phyloP scores from a whole-genome alignment of 2,329 filamentous ascomycete species.

The Botrytis pseudocinerea region DNA sequence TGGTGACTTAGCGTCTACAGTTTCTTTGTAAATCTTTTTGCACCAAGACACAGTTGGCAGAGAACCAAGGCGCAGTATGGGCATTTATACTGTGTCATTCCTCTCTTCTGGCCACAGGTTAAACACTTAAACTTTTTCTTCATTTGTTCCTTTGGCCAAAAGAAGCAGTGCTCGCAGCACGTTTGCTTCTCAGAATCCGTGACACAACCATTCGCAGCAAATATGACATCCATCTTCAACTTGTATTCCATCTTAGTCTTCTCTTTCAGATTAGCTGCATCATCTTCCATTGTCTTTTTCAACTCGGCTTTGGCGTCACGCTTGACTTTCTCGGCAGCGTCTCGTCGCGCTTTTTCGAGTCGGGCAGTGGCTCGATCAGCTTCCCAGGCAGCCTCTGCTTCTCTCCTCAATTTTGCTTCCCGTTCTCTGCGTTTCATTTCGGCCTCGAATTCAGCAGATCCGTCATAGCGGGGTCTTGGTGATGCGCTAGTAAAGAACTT shows the following conservation, averaged over 20 bases:
- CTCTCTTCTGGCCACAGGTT: constrained; percentile 28
- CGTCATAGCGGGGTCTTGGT: neutral
- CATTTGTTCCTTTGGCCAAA: constrained; percentile 29
- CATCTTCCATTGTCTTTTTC: neutral
- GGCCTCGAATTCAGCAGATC: too few relatives aligned
- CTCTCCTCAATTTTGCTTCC: neutral
- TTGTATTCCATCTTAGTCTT: constrained; percentile 10
- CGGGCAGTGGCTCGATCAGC: neutral
- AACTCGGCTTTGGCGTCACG: neutral
- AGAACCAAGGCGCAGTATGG: constrained; percentile 27
- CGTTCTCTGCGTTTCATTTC: neutral
- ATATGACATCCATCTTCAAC: constrained; percentile 21
- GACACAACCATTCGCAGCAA: constrained; percentile 12
- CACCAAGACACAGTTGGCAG: constrained; percentile 27
- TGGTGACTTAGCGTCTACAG: neutral
- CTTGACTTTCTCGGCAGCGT: constrained; percentile 5
- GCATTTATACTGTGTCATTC: constrained; percentile 28
- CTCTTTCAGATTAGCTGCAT: constrained; percentile 1
- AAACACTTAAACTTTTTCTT: constrained; percentile 31
- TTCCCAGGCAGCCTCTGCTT: neutral
- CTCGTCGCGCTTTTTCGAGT: neutral
- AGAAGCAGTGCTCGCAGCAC: constrained; percentile 27
- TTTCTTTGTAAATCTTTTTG: neutral
- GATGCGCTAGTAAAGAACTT: neutral
- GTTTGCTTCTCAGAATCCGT: constrained; percentile 27